phyloP scores from a whole-genome alignment of 1,139 yeast species.

The Magnusiomyces ingens region DNA sequence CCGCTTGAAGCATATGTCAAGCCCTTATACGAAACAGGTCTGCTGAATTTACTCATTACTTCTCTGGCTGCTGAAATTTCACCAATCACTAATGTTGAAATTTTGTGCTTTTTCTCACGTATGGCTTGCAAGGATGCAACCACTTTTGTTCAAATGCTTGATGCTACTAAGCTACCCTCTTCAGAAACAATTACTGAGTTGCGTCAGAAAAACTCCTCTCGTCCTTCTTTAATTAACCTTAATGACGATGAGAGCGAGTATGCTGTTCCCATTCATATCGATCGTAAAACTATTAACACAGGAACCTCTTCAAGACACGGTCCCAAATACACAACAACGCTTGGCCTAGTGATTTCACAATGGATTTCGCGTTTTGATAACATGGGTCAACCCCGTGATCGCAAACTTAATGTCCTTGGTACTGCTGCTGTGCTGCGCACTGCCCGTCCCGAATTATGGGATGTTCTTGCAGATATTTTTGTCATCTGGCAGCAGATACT shows the following conservation, averaged over 20 bases:
- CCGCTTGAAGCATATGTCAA: slow-evolving; percentile 24
- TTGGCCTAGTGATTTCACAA: slow-evolving; percentile 21
- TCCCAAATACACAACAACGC: slow-evolving; percentile 11
- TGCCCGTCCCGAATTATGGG: slow-evolving; percentile 29
- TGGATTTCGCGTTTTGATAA: slow-evolving; percentile 39
- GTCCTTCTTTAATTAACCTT: not conserved
- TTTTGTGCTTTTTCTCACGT: slow-evolving; percentile 50
- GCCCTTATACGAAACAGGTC: slow-evolving; percentile 22
- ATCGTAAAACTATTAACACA: no score
- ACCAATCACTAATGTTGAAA: slow-evolving; percentile 41
- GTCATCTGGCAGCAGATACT: slow-evolving; percentile 52
- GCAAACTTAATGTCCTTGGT: slow-evolving; percentile 58
- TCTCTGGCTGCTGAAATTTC: slow-evolving; percentile 47
- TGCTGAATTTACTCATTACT: slow-evolving; percentile 33
- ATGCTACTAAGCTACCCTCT: not conserved
- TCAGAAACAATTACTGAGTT: not conserved
- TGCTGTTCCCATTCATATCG: no score
- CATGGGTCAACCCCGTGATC: slow-evolving; percentile 62
- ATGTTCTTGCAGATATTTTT: slow-evolving; percentile 38
- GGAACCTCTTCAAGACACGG: not conserved
- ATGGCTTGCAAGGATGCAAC: slow-evolving; percentile 44
- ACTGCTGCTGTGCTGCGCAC: slow-evolving; percentile 41
- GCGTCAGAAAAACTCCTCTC: slow-evolving; percentile 3
- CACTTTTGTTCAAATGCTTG: slow-evolving; percentile 38
- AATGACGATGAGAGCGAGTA: not conserved